Evolutionary conservation across 2,329 filamentous ascomycete species (phyloP), one percentile per base, ranked within the genome.

Genomic region (Pestalotiopsis sp.): DNA sequence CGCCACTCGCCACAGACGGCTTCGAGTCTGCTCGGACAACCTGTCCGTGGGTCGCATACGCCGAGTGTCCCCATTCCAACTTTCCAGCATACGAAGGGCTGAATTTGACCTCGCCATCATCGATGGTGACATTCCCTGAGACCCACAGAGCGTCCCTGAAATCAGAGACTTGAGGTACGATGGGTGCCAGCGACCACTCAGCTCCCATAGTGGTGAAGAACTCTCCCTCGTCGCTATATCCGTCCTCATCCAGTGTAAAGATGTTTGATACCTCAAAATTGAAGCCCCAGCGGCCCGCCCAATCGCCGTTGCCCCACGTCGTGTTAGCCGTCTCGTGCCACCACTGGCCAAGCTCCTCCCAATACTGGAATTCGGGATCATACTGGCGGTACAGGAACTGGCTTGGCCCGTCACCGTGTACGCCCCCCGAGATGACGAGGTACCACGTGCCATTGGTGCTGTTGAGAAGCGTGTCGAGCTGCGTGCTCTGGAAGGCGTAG

Each of bases 211-310:
- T 83, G 4, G 76, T 73, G 67, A 84, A 81, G 2, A 81, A 73
- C 17, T 82, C 78, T 14, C 81, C 83, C 2, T 79, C 73, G 4
- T 76, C 69, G 64, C 79, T 81, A 65, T 81, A 83, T 12, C 82
- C 82, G 4, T 78, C 68, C 23, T 78, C 74, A 17, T 82, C 78
- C 3, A 85, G 72, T 14, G 77, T 73, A 71, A 85, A 83, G 17
- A 83, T 70, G 56, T 84, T 84, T 23, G 70, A 76, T 12, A 83
- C 81, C 71, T 85, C 83, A 57, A 83, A 84, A 69, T 85, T 85
- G 76, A 78, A 84, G 0, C 80, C 80, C 71, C 76, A 82, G 1
- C 76, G 74, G 2, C 81, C 81, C 2, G 78, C 79, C 77, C 78
- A 80, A 23, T 73, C 62, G 9, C 78, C 78, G 25, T 74, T 72